Base-by-base conservation (phyloP, 257 asterid species). In the Nicotiana undulata region DNA sequence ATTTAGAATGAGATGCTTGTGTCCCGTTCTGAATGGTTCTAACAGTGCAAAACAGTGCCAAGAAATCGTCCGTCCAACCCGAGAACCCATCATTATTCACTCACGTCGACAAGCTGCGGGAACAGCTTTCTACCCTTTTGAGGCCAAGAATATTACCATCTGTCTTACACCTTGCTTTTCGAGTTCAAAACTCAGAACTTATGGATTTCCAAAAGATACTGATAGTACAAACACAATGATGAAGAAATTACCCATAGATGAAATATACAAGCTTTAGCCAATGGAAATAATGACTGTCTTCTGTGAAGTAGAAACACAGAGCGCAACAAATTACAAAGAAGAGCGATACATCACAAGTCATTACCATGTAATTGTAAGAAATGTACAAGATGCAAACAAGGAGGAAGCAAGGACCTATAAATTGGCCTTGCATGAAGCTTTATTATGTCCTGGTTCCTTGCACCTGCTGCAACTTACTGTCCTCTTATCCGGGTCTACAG, bases 371-470 rank as follows among this genome's bases (percentile, higher is more conserved):
- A 84, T 49, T 60, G 11, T 72, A 79, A 74, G 80, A 60, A 63
- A 85, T 85, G 85, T 78, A 78, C 83, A 78, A 76, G 56, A 79
- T 83, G 83, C 80, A 83, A 67, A 82, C 24, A 70, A 32, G 20
- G 34, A 32, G 37, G 78, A 60, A 65, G 31, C 15, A 60, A 56
- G 75, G 51, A 37, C 65, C 81, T 85, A 83, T 56, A 77, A 22
- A 17, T 63, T 84, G 79, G 93, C 92, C 88, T 89, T 92, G 85
- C 98, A 94, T 22, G 98, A 90, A 85, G 96, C 92, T 88, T 92
- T 93, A 59, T 94, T 94, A 79, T 94, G 98, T 76, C 98, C 98
- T 18, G 93, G 93, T 86, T 90, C 94, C 88, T 92, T 94, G 84
- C 98, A 94, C 85, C 84, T 89, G 63, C 94, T 89, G 88, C 98